phyloP scores from a whole-genome alignment of 2,329 filamentous ascomycete species.

The Botrytis elliptica region DNA sequence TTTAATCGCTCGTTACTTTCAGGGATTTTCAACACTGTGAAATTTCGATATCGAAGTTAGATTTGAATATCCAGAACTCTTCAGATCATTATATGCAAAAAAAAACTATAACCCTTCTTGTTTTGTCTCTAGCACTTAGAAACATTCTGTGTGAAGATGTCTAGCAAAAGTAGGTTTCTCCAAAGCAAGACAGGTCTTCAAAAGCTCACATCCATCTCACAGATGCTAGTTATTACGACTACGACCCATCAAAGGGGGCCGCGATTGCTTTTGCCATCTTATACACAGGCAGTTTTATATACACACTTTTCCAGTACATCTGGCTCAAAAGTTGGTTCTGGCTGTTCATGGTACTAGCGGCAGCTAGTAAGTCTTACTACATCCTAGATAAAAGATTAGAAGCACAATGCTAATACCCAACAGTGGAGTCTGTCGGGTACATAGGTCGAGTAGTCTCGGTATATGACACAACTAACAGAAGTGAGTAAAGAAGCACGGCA shows the following conservation, averaged over 20 bases:
- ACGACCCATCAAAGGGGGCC: conserved; percentile 20
- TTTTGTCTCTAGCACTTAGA: background rate
- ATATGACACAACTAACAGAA: conserved; percentile 1
- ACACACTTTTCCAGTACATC: conserved; percentile 19
- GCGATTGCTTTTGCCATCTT: conserved; percentile 21
- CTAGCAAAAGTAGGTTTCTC: background rate
- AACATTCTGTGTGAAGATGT: background rate
- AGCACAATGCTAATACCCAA: background rate
- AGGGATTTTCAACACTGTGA: background rate
- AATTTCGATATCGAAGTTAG: background rate
- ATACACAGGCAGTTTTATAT: conserved; percentile 7
- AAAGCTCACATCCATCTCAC: background rate
- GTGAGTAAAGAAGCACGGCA: background rate
- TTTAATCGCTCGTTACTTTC: background rate
- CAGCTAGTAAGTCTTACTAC: conserved; percentile 12
- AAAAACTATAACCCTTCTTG: background rate
- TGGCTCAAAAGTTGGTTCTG: conserved; percentile 23
- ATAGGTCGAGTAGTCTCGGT: conserved; percentile 15
- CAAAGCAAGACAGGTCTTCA: background rate
- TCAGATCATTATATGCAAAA: background rate
- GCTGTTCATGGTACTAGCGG: conserved; percentile 23
- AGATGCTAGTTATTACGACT: conserved; percentile 15
- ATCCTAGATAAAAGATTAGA: background rate
- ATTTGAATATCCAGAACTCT: background rate
- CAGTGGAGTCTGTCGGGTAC: conserved; percentile 23